phyloP scores from a whole-genome alignment of 306 rosid species.

The Luffa aegyptiaca region DNA sequence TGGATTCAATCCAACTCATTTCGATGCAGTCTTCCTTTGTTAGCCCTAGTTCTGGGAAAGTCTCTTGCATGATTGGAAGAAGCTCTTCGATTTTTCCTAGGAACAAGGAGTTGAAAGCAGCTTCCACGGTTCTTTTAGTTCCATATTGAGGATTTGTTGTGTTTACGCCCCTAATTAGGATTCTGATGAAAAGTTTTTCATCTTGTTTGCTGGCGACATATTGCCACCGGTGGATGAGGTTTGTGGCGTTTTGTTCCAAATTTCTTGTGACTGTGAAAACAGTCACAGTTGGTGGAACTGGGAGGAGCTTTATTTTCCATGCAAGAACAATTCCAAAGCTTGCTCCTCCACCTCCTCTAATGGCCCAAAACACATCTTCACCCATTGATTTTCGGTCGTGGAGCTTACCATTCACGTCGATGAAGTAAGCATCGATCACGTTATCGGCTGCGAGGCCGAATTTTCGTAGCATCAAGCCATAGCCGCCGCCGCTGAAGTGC shows the following conservation, averaged over 20 bases:
- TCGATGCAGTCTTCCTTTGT: neutral
- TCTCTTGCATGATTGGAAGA: conserved; percentile 6
- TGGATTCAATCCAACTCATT: conserved; percentile 23
- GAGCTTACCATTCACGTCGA: conserved; percentile 3
- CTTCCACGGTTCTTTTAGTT: neutral
- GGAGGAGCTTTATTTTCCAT: conserved; percentile 13
- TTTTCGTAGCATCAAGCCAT: conserved; percentile 8
- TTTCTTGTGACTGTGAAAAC: neutral
- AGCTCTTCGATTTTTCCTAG: conserved; percentile 11
- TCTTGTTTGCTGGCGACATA: neutral
- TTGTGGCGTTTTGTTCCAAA: conserved; percentile 12
- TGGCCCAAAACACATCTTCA: conserved; percentile 16
- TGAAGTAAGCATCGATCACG: neutral
- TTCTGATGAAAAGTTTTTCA: conserved; percentile 4
- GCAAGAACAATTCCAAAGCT: conserved; percentile 12
- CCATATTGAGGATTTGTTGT: neutral
- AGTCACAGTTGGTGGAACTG: conserved; percentile 15
- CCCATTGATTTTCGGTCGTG: conserved; percentile 17
- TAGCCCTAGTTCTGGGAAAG: conserved; percentile 14
- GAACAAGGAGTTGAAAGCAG: conserved; percentile 10
- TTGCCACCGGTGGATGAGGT: conserved; percentile 12
- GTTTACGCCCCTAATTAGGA: neutral
- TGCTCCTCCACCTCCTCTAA: conserved; percentile 18
- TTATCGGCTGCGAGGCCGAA: conserved; percentile 5
- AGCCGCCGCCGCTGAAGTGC: conserved; percentile 13